Evolutionary conservation across 176 grass and related monocot species (phyloP).

Genomic region (Lolium perenne): DNA sequence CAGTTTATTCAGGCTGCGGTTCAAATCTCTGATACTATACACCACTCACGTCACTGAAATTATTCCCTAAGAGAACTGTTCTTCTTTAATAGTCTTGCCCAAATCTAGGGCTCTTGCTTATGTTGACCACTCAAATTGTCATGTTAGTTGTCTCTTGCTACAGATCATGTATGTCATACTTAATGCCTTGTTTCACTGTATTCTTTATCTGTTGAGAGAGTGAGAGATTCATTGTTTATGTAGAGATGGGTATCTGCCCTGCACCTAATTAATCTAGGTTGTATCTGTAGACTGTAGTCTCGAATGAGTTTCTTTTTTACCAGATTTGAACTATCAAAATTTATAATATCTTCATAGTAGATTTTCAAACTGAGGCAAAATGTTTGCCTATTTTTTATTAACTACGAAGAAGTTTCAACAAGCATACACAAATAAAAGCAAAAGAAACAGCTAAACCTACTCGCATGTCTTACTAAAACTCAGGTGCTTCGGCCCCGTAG

Average conservation of each 20-base stretch:
- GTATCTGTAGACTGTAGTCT: neutral
- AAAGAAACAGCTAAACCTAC: neutral
- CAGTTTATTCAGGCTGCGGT: constrained; percentile 34
- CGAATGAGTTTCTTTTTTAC: constrained; percentile 26
- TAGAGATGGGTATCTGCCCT: constrained; percentile 31
- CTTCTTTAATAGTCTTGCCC: constrained; percentile 51
- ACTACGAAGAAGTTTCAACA: too few species aligned
- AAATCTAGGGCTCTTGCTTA: constrained; percentile 70
- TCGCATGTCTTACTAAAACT: neutral
- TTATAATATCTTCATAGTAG: neutral
- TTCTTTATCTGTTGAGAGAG: constrained; percentile 36
- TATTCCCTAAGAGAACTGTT: constrained; percentile 40
- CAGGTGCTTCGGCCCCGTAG: neutral
- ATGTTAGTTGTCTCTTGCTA: constrained; percentile 26
- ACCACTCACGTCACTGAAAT: constrained; percentile 1
- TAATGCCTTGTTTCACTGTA: constrained; percentile 9
- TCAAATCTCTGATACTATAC: neutral
- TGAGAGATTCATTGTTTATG: constrained; percentile 39
- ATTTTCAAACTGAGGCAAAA: too few species aligned
- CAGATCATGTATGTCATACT: constrained; percentile 41
- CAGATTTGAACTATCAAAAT: neutral
- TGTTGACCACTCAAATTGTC: constrained; percentile 48
- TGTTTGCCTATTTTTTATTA: too few species aligned
- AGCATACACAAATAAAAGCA: neutral
- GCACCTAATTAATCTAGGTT: neutral